Conservation (phyloP, 352 stramenopile genomes). For the Phytophthora uliginosa region DNA sequence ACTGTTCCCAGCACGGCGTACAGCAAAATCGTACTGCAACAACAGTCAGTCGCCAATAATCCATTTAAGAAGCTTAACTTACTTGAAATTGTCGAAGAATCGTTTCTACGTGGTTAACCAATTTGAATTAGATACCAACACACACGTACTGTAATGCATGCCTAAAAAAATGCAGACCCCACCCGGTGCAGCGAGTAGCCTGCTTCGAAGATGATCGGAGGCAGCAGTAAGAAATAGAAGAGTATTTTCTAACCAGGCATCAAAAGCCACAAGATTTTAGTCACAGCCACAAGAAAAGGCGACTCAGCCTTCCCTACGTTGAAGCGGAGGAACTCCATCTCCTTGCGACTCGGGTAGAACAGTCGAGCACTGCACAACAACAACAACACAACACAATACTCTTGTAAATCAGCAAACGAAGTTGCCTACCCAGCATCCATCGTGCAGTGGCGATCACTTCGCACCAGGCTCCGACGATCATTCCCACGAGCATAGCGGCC, state of each 20-base stretch:
- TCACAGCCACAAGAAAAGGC: background rate
- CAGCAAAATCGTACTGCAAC: conserved; percentile 92
- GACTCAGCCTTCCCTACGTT: conserved; percentile 52
- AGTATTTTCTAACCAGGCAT: conserved; percentile 73
- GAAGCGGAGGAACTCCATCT: conserved; percentile 93
- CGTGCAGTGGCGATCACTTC: background rate
- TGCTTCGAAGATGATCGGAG: conserved; percentile 98
- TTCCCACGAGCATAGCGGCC: conserved; percentile 92
- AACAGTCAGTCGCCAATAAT: background rate
- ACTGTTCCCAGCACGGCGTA: conserved; percentile 97
- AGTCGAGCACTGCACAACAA: conserved; percentile 63
- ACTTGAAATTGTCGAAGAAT: conserved; percentile 98
- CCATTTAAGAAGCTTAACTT: background rate
- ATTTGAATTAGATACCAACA: background rate
- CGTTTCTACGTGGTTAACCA: conserved; percentile 62
- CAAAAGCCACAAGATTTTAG: background rate
- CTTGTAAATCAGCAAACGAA: background rate
- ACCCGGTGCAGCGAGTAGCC: conserved; percentile 94
- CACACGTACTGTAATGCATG: background rate
- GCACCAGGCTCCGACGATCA: conserved; percentile 87
- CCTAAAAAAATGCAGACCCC: background rate
- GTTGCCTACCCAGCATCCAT: background rate
- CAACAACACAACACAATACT: background rate
- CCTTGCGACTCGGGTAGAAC: conserved; percentile 87
- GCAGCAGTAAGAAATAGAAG: conserved; percentile 98